Percentiles rank a stretch among this genome's conserved stretches.
These are phyloP conservation scores for Beauveria bassiana DNA, from an alignment of 2,329 filamentous ascomycete species.

Conservation along the genomic window DNA sequence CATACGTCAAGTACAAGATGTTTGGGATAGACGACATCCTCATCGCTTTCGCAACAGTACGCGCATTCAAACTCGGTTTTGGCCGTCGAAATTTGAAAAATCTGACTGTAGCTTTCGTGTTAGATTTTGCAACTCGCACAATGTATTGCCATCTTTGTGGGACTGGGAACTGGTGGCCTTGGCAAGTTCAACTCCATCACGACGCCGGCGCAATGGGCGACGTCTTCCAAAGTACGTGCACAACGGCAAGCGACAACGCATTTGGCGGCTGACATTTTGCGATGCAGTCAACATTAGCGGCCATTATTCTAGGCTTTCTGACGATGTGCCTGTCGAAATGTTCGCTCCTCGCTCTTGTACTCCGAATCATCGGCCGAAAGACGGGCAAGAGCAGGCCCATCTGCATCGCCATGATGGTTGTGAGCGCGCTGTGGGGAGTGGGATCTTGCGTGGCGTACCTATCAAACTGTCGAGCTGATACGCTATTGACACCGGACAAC, in stretches of 20 bases:
- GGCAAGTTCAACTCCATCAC: constrained; percentile 14
- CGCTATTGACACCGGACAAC: constrained; percentile 4
- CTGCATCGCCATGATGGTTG: constrained; percentile 10
- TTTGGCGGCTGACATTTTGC: background rate
- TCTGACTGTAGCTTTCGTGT: background rate
- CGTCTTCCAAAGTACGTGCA: constrained; percentile 1
- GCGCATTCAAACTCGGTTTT: no score
- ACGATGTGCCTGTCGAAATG: constrained; percentile 14
- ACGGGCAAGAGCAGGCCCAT: constrained; percentile 9
- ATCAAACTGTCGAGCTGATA: constrained; percentile 1
- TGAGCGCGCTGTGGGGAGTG: constrained; percentile 12
- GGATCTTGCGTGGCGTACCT: constrained; percentile 7
- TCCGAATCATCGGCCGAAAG: constrained; percentile 14
- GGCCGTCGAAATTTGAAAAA: background rate
- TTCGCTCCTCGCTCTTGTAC: constrained; percentile 14
- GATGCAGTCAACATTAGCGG: constrained; percentile 5
- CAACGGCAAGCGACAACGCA: background rate
- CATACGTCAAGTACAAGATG: constrained; percentile 15
- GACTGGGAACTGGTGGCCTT: constrained; percentile 9
- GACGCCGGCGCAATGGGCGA: constrained; percentile 5
- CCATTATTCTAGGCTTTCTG: constrained; percentile 10
- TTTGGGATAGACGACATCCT: constrained; percentile 15
- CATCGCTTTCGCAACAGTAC: constrained; percentile 9
- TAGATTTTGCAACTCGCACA: constrained; percentile 12
- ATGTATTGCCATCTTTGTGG: constrained; percentile 11